Evolutionary conservation across 352 stramenopile genomes (phyloP).

Genomic region (Thraustotheca clavata): DNA sequence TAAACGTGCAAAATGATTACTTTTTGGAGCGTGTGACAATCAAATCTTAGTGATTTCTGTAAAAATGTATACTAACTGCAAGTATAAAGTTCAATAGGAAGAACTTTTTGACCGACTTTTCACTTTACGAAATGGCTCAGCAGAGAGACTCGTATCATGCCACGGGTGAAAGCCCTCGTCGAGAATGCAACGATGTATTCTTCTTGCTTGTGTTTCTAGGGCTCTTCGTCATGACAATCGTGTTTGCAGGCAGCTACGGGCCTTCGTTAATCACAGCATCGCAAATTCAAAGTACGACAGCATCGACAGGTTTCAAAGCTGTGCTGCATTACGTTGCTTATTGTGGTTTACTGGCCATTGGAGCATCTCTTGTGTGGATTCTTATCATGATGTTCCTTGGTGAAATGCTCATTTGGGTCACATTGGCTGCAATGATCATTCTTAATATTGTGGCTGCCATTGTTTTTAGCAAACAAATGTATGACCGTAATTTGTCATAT

Average conservation of each 20-base stretch:
- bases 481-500: conserved; percentile 39
- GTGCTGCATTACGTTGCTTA: conserved; percentile 46
- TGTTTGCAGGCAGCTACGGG: conserved; percentile 53
- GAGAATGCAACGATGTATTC: conserved; percentile 36
- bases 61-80: no score
- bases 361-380: conserved; percentile 68
- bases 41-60: no score
- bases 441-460: conserved; percentile 33
- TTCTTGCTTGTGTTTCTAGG: conserved; percentile 60
- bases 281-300: conserved; percentile 30
- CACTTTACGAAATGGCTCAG: background rate
- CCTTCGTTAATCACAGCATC: conserved; percentile 45
- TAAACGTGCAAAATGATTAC: no score
- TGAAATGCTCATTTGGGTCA: conserved; percentile 42
- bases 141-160: conserved; percentile 5
- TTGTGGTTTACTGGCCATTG: conserved; percentile 44
- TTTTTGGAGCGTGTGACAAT: no score
- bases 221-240: conserved; percentile 35
- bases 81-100: no score
- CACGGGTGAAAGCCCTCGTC: background rate
- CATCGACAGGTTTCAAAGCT: conserved; percentile 43
- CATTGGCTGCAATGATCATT: conserved; percentile 36
- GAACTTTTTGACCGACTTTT: no score
- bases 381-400: conserved; percentile 47
- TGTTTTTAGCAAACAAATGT: conserved; percentile 59